Base-by-base conservation (phyloP, 306 rosid species). In the Rosa multiflora region DNA sequence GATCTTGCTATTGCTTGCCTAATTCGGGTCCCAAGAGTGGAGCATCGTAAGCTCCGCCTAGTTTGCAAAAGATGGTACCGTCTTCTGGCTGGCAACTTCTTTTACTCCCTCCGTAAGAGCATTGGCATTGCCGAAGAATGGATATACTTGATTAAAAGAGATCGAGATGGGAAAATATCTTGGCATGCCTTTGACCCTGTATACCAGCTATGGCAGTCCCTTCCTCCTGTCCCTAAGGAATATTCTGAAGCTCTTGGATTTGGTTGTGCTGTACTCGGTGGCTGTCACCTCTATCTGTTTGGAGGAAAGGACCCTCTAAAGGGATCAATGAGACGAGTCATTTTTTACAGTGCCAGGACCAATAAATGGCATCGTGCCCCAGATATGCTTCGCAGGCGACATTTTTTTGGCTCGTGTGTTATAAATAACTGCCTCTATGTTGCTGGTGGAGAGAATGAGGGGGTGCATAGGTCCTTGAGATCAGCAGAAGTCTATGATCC, bases 341-440 rank as follows among this genome's bases (percentile, higher is more conserved):
- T 92, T 35, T 90, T 88, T 84, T 92, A 92, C 67, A 90, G 78
- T 80, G 93, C 93, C 72, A 89, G 96, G 87, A 92, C 96, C 71
- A 92, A 92, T 81, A 92, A 92, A 85, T 92, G 97, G 97, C 92
- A 92, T 83, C 97, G 97, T 51, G 96, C 91, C 76, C 97, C 97
- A 0, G 97, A 92, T 76, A 92, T 92, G 97, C 97, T 90, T 78
- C 92, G 96, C 7, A 83, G 97, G 83, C 86, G 97, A 40, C 96
- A 92, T 75, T 89, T 92, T 61, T 92, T 90, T 81, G 97, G 96
- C 62, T 90, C 91, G 0, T 92, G 97, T 42, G 96, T 92, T 72
- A 92, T 92, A 81, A 92, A 90, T 84, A 92, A 92, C 81, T 92
- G 97, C 83, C 76, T 92, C 76, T 92, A 88, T 81, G 97, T 92